These are phyloP conservation scores for Penicillium sp. DNA, from an alignment of 2,329 filamentous ascomycete genomes.

Conservation along the genomic window DNA sequence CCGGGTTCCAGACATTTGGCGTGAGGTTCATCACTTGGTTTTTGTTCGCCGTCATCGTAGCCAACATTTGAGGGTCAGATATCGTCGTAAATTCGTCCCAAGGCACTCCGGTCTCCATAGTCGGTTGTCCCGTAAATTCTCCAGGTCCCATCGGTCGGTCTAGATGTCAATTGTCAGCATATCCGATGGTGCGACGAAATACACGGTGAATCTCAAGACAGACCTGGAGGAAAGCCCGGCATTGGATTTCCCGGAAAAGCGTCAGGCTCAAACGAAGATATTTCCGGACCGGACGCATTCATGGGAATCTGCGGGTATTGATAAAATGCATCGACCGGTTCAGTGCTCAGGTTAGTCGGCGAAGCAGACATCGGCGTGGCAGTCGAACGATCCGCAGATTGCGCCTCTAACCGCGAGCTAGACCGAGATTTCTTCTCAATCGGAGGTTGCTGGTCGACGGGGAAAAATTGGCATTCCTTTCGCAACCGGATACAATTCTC, in stretches of 20 bases:
- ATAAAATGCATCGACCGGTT: conserved; percentile 36
- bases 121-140: conserved; percentile 27
- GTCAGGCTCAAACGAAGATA: conserved; percentile 29
- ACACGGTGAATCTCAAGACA: conserved; percentile 9
- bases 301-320: conserved; percentile 34
- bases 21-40: conserved; percentile 32
- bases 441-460: conserved; percentile 70
- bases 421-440: conserved; percentile 45
- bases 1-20: conserved; percentile 29
- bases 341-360: conserved; percentile 27
- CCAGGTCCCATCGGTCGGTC: conserved; percentile 26
- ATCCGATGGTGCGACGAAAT: neutral
- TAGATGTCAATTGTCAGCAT: conserved; percentile 14
- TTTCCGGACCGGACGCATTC: conserved; percentile 28
- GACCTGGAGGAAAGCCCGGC: conserved; percentile 35
- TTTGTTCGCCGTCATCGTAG: conserved; percentile 30
- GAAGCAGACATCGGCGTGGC: conserved; percentile 45
- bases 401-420: conserved; percentile 42
- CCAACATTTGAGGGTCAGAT: conserved; percentile 33
- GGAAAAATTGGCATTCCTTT: conserved; percentile 88
- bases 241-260: conserved; percentile 31
- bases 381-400: conserved; percentile 43
- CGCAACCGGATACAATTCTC: conserved; percentile 89
- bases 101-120: conserved; percentile 32
- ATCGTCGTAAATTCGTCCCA: conserved; percentile 39